phyloP scores from a whole-genome alignment of 169 alveolate species.

The Plasmodium fragile region DNA sequence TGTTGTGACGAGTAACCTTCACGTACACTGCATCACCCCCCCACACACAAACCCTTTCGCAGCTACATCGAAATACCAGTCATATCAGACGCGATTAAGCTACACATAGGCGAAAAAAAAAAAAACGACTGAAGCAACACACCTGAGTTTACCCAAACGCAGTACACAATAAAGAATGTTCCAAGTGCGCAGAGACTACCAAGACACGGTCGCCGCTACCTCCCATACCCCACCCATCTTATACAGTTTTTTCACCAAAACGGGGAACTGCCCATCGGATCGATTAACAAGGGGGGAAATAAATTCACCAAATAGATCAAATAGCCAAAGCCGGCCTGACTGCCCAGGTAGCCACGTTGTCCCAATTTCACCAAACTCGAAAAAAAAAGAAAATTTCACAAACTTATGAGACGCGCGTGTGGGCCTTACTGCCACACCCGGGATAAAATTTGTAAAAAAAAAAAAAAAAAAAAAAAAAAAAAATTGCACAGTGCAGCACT shows the following conservation, averaged over 20 bases:
- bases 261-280: neutral
- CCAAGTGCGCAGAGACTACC: neutral
- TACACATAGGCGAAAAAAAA: constrained; percentile 73
- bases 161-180: neutral
- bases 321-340: neutral
- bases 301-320: neutral
- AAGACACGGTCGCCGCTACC: neutral
- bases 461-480: constrained; percentile 5
- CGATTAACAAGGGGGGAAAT: neutral
- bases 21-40: neutral
- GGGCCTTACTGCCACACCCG: neutral
- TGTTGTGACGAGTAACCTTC: neutral
- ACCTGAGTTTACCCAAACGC: no score
- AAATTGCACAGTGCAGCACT: neutral
- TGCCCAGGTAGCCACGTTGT: neutral
- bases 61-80: constrained; percentile 75
- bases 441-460: neutral
- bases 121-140: neutral
- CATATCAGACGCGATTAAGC: constrained; percentile 66
- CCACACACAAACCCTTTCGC: no score
- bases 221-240: neutral
- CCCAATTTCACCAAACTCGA: neutral
- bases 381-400: neutral
- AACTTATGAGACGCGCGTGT: neutral
- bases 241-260: neutral